Conservation (phyloP, 768 basidiomycete species). For the Lentinus brumalis region DNA sequence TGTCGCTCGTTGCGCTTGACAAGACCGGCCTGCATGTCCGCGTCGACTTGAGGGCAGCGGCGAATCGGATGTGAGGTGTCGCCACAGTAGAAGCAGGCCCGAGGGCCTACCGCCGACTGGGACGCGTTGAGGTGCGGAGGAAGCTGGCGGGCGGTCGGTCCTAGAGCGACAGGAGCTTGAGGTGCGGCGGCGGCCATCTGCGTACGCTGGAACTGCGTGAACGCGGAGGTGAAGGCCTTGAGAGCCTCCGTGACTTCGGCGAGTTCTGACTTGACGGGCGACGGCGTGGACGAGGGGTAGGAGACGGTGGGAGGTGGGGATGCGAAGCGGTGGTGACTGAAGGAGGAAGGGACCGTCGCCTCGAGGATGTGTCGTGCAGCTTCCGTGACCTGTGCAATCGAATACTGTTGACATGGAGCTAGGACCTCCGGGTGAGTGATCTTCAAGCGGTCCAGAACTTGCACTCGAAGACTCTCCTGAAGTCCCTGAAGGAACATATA, state of each 20-base stretch:
- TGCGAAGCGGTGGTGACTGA: background rate
- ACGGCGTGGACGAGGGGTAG: background rate
- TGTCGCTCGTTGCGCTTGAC: conserved; percentile 26
- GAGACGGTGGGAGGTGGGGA: background rate
- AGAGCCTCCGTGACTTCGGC: background rate
- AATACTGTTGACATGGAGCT: conserved; percentile 30
- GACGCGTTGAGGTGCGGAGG: background rate
- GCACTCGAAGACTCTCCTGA: background rate
- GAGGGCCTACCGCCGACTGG: background rate
- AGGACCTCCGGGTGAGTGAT: conserved; percentile 25
- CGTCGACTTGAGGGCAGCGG: conserved; percentile 23
- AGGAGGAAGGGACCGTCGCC: background rate
- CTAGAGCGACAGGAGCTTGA: background rate
- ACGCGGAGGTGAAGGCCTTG: background rate
- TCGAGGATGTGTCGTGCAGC: conserved; percentile 24
- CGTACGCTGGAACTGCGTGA: background rate
- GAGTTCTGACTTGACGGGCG: conserved; percentile 1
- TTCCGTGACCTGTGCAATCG: conserved; percentile 22
- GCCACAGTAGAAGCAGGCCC: conserved; percentile 26
- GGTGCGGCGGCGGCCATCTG: background rate
- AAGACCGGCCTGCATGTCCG: conserved; percentile 15
- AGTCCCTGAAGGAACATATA: conserved; percentile 24
- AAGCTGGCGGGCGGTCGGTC: background rate
- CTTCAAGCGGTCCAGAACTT: conserved; percentile 16
- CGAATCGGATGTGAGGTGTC: conserved; percentile 27